Evolutionary conservation across 164 flowering plant species (phyloP).

Genomic region (Magnolia sinica): DNA sequence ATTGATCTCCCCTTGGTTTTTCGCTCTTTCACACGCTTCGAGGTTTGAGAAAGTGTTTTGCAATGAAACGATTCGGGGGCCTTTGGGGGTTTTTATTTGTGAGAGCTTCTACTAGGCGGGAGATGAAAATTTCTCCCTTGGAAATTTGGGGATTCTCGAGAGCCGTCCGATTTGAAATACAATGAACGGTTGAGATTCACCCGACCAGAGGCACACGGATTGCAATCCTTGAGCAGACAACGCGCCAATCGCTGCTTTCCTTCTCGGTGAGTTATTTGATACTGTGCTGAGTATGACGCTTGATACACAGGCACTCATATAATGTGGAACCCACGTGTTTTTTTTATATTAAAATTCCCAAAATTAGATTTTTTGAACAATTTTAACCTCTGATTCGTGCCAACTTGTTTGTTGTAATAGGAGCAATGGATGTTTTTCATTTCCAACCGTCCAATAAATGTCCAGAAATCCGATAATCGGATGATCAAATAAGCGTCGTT

Average conservation of each 20-base stretch:
- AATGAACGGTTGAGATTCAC: not conserved
- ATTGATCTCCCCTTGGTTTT: not conserved
- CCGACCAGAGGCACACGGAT: not conserved
- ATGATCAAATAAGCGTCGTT: not conserved
- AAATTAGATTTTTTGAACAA: too few relatives aligned
- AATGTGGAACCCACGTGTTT: not conserved
- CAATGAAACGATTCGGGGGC: not conserved
- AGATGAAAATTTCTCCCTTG: not conserved
- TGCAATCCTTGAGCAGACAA: slow-evolving; percentile 35
- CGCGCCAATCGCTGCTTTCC: not conserved
- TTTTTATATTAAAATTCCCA: not conserved
- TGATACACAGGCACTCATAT: not conserved
- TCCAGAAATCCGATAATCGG: too few relatives aligned
- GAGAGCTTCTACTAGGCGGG: not conserved
- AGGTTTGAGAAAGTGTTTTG: not conserved
- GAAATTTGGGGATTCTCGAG: not conserved
- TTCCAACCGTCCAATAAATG: too few relatives aligned
- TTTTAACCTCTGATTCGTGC: not conserved
- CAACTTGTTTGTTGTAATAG: not conserved
- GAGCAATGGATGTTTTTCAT: too few relatives aligned
- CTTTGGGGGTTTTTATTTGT: not conserved
- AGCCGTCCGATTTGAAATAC: not conserved
- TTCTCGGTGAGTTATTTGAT: not conserved
- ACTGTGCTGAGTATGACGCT: not conserved
- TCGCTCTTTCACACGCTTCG: not conserved